Conservation (phyloP, 2,329 filamentous ascomycete species). For the Thermoascus crustaceus region DNA sequence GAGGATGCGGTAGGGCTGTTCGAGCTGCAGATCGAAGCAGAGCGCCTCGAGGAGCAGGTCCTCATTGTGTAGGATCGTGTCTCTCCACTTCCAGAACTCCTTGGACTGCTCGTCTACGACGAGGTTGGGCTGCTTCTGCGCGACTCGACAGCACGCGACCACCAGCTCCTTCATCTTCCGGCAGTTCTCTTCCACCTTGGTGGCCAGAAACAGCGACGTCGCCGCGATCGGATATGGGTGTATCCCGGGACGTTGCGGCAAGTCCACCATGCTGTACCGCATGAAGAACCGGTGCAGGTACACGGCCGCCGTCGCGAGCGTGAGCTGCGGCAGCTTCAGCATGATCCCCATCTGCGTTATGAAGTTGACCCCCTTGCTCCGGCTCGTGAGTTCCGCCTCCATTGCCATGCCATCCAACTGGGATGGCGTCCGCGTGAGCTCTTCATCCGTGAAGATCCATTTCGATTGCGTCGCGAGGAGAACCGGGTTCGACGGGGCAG, state of each 20-base stretch:
- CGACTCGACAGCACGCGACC: slow-evolving; percentile 85
- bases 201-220: slow-evolving; percentile 84
- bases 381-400: slow-evolving; percentile 68
- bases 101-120: slow-evolving; percentile 94
- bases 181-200: slow-evolving; percentile 95
- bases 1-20: slow-evolving; percentile 77
- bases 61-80: slow-evolving; percentile 86
- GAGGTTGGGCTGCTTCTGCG: slow-evolving; percentile 85
- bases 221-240: slow-evolving; percentile 94
- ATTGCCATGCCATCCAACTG: slow-evolving; percentile 71
- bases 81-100: slow-evolving; percentile 96
- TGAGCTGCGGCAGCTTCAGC: slow-evolving; percentile 84
- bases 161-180: slow-evolving; percentile 93
- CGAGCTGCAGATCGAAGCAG: slow-evolving; percentile 87
- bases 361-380: slow-evolving; percentile 92
- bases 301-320: slow-evolving; percentile 81
- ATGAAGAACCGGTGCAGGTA: slow-evolving; percentile 97
- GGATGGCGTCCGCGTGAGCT: slow-evolving; percentile 74
- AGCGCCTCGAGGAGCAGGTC: slow-evolving; percentile 84
- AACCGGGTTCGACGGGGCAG: slow-evolving; percentile 38
- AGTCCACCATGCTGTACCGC: slow-evolving; percentile 71
- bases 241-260: slow-evolving; percentile 59
- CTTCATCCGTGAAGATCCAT: slow-evolving; percentile 83
- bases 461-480: slow-evolving; percentile 56
- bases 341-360: slow-evolving; percentile 90